These are phyloP conservation scores for Aspergillus indologenus DNA, from an alignment of 495 filamentous ascomycete genomes.

Conservation along the genomic window DNA sequence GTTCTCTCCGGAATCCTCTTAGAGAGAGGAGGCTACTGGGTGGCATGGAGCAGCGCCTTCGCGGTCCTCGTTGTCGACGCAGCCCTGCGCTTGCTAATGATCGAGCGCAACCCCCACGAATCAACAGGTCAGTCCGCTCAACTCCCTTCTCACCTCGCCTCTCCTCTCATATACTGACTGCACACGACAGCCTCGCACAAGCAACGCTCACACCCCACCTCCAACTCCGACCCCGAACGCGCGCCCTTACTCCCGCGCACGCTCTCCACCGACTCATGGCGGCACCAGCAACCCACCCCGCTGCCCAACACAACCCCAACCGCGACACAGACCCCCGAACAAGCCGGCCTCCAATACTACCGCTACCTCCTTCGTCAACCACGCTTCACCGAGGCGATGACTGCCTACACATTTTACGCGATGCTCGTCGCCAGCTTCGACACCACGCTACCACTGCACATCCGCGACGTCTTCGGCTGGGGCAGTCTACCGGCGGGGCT, in stretches of 20 bases:
- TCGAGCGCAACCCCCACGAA: constrained; percentile 17
- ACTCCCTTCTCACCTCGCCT: not conserved
- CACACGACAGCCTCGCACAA: constrained; percentile 3
- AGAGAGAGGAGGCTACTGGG: constrained; percentile 29
- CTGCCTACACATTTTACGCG: constrained; percentile 20
- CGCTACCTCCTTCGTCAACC: constrained; percentile 21
- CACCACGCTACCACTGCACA: constrained; percentile 31
- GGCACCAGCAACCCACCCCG: not conserved
- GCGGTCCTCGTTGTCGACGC: constrained; percentile 27
- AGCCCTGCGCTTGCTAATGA: constrained; percentile 30
- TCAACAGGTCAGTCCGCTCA: not conserved
- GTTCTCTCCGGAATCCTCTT: constrained; percentile 25
- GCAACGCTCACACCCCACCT: not conserved
- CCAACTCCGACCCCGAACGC: constrained; percentile 4
- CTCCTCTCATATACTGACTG: not conserved
- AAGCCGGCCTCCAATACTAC: constrained; percentile 24
- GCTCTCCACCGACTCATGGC: not conserved
- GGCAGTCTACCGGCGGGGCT: constrained; percentile 24
- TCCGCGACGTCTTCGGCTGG: constrained; percentile 32
- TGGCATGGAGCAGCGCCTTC: constrained; percentile 24
- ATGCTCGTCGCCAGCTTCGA: constrained; percentile 27
- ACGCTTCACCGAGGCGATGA: constrained; percentile 20
- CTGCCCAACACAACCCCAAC: not conserved
- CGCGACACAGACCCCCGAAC: not conserved
- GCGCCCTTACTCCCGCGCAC: not conserved